Conservation (phyloP, 2,329 filamentous ascomycete genomes). For the Fusarium sublunatum region DNA sequence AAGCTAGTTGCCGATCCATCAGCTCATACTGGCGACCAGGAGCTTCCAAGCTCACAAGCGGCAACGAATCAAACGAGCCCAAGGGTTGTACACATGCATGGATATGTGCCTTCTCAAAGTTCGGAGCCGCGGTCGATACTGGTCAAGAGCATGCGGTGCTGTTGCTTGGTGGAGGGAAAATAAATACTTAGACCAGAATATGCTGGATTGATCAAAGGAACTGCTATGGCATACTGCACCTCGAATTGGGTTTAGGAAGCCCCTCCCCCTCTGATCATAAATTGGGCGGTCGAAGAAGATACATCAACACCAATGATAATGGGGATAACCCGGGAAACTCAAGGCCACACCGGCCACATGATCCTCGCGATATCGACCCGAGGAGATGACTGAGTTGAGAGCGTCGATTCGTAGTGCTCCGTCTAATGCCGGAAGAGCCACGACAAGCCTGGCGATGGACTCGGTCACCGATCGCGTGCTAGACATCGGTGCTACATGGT, state of each 20-base stretch:
- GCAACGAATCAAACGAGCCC: constrained; percentile 26
- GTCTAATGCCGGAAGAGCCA: neutral
- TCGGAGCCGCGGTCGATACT: constrained; percentile 7
- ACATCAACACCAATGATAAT: constrained; percentile 10
- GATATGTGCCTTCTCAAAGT: constrained; percentile 25
- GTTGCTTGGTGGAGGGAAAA: constrained; percentile 5
- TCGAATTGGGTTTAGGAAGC: constrained; percentile 2
- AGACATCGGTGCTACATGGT: neutral
- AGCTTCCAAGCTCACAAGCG: constrained; percentile 26
- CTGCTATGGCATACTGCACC: neutral
- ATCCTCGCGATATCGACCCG: constrained; percentile 11
- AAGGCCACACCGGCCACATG: constrained; percentile 22
- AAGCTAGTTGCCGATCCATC: constrained; percentile 45
- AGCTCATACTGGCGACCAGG: constrained; percentile 35
- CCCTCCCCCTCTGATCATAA: constrained; percentile 14
- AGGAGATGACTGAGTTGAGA: constrained; percentile 6
- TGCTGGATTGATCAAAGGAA: neutral
- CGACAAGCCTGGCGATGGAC: neutral
- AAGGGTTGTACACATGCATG: neutral
- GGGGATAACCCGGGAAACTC: constrained; percentile 14
- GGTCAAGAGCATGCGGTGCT: constrained; percentile 25
- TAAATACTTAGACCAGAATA: neutral
- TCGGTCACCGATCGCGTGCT: neutral
- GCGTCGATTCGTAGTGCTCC: constrained; percentile 6
- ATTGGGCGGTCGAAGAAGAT: constrained; percentile 12